Base-by-base conservation (phyloP, 2,329 filamentous ascomycete species). In the Rhinocladiella mackenziei region DNA sequence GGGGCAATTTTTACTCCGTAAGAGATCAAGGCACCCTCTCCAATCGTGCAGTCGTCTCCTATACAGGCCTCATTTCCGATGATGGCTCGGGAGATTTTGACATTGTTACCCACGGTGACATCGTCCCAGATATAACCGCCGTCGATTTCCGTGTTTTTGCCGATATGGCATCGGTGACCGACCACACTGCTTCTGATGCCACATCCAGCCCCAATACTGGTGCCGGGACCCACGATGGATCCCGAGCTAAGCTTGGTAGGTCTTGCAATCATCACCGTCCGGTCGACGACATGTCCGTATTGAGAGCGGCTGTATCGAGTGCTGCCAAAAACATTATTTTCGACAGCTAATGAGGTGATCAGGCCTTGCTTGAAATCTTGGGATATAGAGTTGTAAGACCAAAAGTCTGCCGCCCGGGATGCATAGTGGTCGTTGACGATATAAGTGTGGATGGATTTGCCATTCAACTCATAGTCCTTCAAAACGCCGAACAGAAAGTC, bases 391-490 rank as follows among this genome's bases (percentile, higher is more conserved):
- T 95, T 88, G 68, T 97, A 98, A 60, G 89, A 83, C 59, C 86
- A 85, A 17, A 97, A 74, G 60, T 89, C 94, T 61, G 80, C 83
- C 9, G 88, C 89, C 53, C 92, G 77, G 1, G 89, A 89, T 1
- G 88, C 86, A 61, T 97, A 98, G 47, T 87, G 81, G 39, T 89
- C 79, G 25, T 81, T 77, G 32, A 94, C 73, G 53, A 97, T 83
- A 58, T 97, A 85, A 2, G 88, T 84, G 63, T 96, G 89, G 39
- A 98, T 87, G n/a, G 88, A 89, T 70, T 97, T 95, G 47, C 89
- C 89, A 64, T 97, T 97, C 44, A 97, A 73, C 62, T 98, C 92
- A 71, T 88, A 95, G 63, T 98, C 92, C 69, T 96, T 96, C 41
- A 98, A 71, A 1, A 97, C 89, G 47, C 89, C 89, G 62, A 89